Base-by-base conservation (phyloP, 2,329 filamentous ascomycete genomes). In the Boeremia lycopersici region DNA sequence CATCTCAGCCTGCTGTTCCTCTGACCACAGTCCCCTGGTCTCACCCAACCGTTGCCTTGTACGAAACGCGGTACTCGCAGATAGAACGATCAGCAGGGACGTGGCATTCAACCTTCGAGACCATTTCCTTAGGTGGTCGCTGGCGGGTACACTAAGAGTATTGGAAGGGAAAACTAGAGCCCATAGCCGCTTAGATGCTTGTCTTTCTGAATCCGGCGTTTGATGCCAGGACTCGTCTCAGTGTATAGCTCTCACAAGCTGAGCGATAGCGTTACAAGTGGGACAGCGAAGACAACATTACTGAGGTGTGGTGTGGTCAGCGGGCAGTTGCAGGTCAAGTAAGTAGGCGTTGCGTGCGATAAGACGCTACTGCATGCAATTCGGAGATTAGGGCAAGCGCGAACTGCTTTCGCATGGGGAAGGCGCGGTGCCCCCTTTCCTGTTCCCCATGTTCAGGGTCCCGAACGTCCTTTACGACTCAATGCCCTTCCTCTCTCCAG, bases 261-360 rank as follows among this genome's bases (percentile, higher is more conserved):
- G 31, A 46, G 36, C 35, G 9, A 30, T 28, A 17, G 17, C 38
- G 35, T 33, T 29, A 29, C 30, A 17, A 25, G 42, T 42, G 34
- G 43, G 38, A 49, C 42, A 43, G 38, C 43, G 34, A 56, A 15
- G 9, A 15, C 30, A 43, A 34, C 23, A 11, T 45, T 13, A 40
- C 17, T 10, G 29, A 23, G 39, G 28, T 33, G 34, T 36, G 35
- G 33, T 45, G 50, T 46, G 45, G 26, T 29, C 50, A 43, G 50
- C 43, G 48, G 55, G 58, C 46, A 62, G 53, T 39, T 36, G 31
- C 56, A 54, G 53, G 51, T 60, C 56, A 55, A 56, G 64, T 63
- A 59, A 66, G 54, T 60, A 67, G 60, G 65, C 62, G 63, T 68
- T 52, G 58, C 57, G 39, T 52, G 58, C 57, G 39, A 38, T 50